Percentiles rank a stretch among this genome's conserved stretches.
These are phyloP conservation scores for Syzygium malaccense DNA, from an alignment of 441 rosid species.

Conservation along the genomic window DNA sequence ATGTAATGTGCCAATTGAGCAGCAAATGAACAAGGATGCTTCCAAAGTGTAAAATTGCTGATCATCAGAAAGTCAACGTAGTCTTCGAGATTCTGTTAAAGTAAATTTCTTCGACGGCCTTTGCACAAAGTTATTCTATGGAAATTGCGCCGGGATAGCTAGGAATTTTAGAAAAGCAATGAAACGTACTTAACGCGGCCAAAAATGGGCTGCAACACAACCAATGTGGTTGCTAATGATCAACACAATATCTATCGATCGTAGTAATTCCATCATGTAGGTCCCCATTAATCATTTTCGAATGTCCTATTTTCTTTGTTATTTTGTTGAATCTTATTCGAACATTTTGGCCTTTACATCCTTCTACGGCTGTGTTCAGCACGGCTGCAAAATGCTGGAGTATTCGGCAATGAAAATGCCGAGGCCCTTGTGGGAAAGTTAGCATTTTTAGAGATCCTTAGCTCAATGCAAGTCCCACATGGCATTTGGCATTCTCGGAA, in stretches of 20 bases:
- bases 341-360: not conserved
- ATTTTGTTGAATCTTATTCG: not conserved
- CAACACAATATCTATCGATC: not conserved
- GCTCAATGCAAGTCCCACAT: not conserved
- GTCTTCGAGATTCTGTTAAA: not conserved
- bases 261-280: not conserved
- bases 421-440: not conserved
- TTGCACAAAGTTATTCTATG: not conserved
- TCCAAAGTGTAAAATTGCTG: not conserved
- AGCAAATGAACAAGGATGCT: not conserved
- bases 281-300: not conserved
- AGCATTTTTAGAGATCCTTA: not conserved
- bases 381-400: not conserved
- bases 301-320: not conserved
- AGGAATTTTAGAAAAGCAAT: not conserved
- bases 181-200: not conserved
- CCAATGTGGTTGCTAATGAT: not conserved
- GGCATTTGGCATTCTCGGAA: not conserved
- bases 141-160: not conserved
- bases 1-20: not conserved
- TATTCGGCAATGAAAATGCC: slow-evolving; percentile 9
- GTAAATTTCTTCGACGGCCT: not conserved
- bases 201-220: not conserved
- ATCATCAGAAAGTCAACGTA: not conserved
- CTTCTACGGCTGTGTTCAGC: not conserved